Evolutionary conservation across 176 grass and related monocot genomes (phyloP), one percentile per base, ranked within the genome.

Genomic region (Pontederia paniculata): DNA sequence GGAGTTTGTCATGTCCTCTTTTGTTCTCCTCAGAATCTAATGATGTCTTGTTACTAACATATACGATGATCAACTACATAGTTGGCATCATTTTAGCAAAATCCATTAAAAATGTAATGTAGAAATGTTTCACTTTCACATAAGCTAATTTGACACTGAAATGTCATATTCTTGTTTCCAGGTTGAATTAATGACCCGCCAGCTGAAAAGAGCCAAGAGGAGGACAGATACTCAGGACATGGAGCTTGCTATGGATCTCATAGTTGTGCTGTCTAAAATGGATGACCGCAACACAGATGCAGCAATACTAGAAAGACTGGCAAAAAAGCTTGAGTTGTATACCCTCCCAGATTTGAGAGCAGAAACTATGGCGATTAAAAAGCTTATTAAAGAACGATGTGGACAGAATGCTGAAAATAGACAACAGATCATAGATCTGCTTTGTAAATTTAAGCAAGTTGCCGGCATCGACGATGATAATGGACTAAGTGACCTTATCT

Each of bases 351-450:
- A 91, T 18, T 61, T 91, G 52, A 68, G 82, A 41, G 74, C 87
- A 0, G 87, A 91, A 80, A 82, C 87, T 10, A 78, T 86, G 81
- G 87, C 87, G 18, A 63, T 91, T 17, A 86, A 91, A 67, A 85
- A 73, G 67, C 75, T 85, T 15, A 69, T 76, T 17, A 86, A 77
- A 19, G 87, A 86, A 62, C 53, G 74, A 62, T 75, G 68, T 3
- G 78, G 78, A 9, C 62, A 90, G 37, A 76, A 72, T 12, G 55
- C 41, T 0, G 82, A 82, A 18, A 79, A 71, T 60, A 79, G 72
- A 17, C 66, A 70, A 9, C 75, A 82, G 61, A 91, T 91, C 15
- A 62, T 85, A 22, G 82, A 76, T 1, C 64, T 81, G 31, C 57
- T 91, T 17, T 50, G 76, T 12, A 86, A 73, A 61, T 66, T 91